Evolutionary conservation across 768 basidiomycete species (phyloP), one percentile per base, ranked within the genome.

Genomic region (Asterophora lycoperdoides): DNA sequence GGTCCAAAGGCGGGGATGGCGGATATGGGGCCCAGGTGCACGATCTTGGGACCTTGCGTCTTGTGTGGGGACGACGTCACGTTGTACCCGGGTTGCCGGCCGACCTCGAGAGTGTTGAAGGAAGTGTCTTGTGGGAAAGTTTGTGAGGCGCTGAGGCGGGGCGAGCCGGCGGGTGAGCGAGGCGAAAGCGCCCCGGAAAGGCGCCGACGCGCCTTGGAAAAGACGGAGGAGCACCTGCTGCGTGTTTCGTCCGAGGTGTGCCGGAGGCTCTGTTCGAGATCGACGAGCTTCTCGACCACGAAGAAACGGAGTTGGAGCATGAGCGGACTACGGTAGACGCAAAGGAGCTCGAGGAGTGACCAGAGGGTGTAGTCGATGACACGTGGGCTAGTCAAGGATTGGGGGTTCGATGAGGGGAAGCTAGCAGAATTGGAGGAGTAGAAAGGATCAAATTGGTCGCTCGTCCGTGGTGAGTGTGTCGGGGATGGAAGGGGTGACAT

Each of bases 311-410:
- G 72, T 54, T 86, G 85, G 23, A 84, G 66, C 44, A 77, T 67
- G 23, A 90, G 70, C 1, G 86, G 85, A 33, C 68, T 80, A 14
- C 83, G 75, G 56, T 76, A 78, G 1, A 79, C 72, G 53, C 80
- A 84, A 14, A 85, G 62, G 46, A 86, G 72, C 56, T 88, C 84
- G 20, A 89, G 65, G 23, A 82, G 62, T 3, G 87, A 89, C 86
- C 86, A 89, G 1, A 84, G 68, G 8, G 79, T 66, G 55, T 87
- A 89, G 61, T 90, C 88, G 5, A 86, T 68, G 19, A 84, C 67
- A 23, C 84, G 74, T 3, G 85, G 85, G 35, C 64, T 67, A 23
- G 58, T 56, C 41, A 63, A 59, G 36, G 59, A 47, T 44, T 51
- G 57, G 2, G 53, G 56, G 35, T 57, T 66, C 42, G 54, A 51